phyloP scores from a whole-genome alignment of 1,284 basidiomycete genomes.

The Cutaneotrichosporon sp. region DNA sequence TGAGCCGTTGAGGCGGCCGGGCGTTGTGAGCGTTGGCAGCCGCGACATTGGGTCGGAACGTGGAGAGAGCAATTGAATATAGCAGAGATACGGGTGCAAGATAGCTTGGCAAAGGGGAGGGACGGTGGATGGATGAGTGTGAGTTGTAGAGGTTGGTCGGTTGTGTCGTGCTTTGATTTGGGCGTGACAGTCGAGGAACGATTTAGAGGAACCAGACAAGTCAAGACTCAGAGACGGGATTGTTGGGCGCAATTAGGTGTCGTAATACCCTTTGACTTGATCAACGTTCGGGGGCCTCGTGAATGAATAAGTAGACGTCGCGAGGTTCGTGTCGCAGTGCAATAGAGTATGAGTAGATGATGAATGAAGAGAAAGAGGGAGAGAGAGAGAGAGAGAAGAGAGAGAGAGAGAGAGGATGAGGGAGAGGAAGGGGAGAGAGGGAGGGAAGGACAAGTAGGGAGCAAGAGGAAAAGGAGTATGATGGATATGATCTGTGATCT shows the following conservation, averaged over 20 bases:
- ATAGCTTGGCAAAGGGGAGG: neutral
- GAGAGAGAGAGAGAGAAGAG: neutral
- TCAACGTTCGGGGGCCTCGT: neutral
- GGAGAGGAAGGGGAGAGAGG: too few species aligned
- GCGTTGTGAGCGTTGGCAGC: constrained; percentile 45
- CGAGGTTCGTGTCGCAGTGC: neutral
- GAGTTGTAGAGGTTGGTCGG: neutral
- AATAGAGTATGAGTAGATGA: neutral
- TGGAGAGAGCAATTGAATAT: neutral
- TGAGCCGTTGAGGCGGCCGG: constrained; percentile 31
- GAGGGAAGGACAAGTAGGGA: too few species aligned
- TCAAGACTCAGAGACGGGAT: neutral
- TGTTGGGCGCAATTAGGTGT: neutral
- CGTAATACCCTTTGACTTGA: neutral
- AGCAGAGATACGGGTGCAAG: neutral
- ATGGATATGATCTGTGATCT: neutral
- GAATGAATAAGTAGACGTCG: too few species aligned
- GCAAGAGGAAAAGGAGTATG: too few species aligned
- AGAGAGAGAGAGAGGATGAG: neutral
- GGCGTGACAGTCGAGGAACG: neutral
- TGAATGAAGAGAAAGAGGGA: neutral
- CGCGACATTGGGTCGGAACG: constrained; percentile 35
- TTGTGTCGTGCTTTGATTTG: too few species aligned
- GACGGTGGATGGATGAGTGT: neutral
- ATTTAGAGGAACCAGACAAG: neutral